phyloP scores from a whole-genome alignment of 2,329 filamentous ascomycete species.

The Diplodia mutila region DNA sequence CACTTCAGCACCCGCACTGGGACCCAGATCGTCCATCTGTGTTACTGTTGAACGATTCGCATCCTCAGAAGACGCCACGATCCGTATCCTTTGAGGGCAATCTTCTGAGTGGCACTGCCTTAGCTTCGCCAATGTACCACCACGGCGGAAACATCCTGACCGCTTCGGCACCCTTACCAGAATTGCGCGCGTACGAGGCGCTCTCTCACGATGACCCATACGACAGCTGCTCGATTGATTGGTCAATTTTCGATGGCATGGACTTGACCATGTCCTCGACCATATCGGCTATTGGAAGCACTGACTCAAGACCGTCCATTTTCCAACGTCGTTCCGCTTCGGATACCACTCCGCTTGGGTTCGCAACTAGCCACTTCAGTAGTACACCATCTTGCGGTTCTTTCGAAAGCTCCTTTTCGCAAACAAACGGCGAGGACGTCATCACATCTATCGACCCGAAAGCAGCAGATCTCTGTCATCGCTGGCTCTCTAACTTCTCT shows the following conservation, averaged over 20 bases:
- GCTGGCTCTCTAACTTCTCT: neutral
- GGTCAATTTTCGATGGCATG: neutral
- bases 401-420: neutral
- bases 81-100: neutral
- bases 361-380: too few relatives aligned
- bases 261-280: neutral
- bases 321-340: neutral
- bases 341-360: neutral
- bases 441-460: neutral
- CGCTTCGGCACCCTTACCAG: neutral
- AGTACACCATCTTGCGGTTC: too few relatives aligned
- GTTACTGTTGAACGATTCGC: neutral
- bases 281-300: neutral
- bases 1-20: neutral
- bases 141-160: neutral
- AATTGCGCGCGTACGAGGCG: neutral
- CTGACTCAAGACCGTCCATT: neutral
- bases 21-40: neutral
- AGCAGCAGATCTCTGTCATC: constrained; percentile 1
- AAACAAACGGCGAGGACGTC: neutral
- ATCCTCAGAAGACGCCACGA: neutral
- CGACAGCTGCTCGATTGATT: neutral
- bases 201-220: neutral
- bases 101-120: neutral
- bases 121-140: neutral